These are phyloP conservation scores for Arxiozyma slooffiae DNA, from an alignment of 1,139 yeast species.

Conservation along the genomic window DNA sequence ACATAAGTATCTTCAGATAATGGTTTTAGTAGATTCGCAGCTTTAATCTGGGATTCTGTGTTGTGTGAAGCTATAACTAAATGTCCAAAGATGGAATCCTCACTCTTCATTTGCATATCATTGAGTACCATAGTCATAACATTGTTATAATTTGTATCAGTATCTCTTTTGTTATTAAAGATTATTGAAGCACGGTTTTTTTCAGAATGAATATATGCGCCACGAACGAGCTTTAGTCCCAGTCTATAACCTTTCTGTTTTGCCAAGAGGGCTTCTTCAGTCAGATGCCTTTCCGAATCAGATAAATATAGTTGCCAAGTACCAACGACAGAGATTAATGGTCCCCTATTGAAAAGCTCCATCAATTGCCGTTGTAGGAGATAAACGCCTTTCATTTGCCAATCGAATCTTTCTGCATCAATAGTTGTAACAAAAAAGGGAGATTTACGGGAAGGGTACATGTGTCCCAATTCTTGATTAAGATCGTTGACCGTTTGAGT, in stretches of 20 bases:
- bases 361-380: conserved; percentile 79
- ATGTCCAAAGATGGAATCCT: conserved; percentile 59
- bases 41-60: conserved; percentile 62
- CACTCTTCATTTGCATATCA: conserved; percentile 43
- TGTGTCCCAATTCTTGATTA: conserved; percentile 38
- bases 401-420: conserved; percentile 84
- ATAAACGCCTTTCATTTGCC: conserved; percentile 79
- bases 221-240: conserved; percentile 91
- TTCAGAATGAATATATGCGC: conserved; percentile 92
- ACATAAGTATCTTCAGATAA: neutral
- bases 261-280: conserved; percentile 59
- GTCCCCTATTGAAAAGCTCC: conserved; percentile 45
- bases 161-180: conserved; percentile 48
- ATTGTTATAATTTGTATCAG: conserved; percentile 47
- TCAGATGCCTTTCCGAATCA: conserved; percentile 54
- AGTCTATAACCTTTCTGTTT: conserved; percentile 52
- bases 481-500: conserved; percentile 48
- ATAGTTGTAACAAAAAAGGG: conserved; percentile 81
- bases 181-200: conserved; percentile 56
- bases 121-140: conserved; percentile 61
- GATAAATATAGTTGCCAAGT: conserved; percentile 89
- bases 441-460: conserved; percentile 59
- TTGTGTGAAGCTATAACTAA: conserved; percentile 91
- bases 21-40: conserved; percentile 43
- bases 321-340: conserved; percentile 65